phyloP scores from a whole-genome alignment of 495 filamentous ascomycete genomes.

The Neurospora sp. region DNA sequence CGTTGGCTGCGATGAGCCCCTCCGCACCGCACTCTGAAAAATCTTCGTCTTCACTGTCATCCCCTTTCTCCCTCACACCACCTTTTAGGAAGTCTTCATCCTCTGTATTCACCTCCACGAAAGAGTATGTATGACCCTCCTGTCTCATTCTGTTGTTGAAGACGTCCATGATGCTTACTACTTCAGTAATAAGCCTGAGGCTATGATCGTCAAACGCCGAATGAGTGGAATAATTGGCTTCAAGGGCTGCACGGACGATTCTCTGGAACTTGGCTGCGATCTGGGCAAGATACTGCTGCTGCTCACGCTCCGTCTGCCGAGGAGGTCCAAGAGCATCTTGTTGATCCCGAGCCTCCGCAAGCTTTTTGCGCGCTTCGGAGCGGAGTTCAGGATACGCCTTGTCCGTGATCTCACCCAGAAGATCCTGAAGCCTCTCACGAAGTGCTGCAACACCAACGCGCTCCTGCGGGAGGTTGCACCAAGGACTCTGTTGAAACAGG shows the following conservation, averaged over 20 bases:
- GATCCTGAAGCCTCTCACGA: conserved; percentile 27
- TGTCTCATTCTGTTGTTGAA: conserved; percentile 7
- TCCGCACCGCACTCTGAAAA: too few relatives aligned
- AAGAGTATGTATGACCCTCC: neutral
- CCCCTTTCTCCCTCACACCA: too few relatives aligned
- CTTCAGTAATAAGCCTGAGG: conserved; percentile 25
- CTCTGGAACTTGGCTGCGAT: conserved; percentile 33
- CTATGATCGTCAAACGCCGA: conserved; percentile 18
- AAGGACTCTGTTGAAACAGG: conserved; percentile 25
- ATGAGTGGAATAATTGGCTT: conserved; percentile 30
- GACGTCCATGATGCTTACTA: conserved; percentile 23
- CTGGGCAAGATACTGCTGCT: conserved; percentile 30
- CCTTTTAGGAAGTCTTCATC: too few relatives aligned
- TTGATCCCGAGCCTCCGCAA: conserved; percentile 21
- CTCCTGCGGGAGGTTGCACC: conserved; percentile 33
- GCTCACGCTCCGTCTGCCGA: conserved; percentile 30
- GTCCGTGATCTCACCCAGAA: conserved; percentile 32
- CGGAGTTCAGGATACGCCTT: conserved; percentile 40
- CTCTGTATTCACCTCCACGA: neutral
- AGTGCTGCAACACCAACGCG: conserved; percentile 42
- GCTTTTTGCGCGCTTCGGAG: conserved; percentile 28
- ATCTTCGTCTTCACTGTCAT: conserved; percentile 1
- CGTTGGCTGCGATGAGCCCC: too few relatives aligned
- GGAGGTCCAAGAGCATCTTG: conserved; percentile 33
- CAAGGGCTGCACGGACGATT: conserved; percentile 27